Base-by-base conservation (phyloP, 202 grass and related monocot genomes). In the Digitaria exilis region DNA sequence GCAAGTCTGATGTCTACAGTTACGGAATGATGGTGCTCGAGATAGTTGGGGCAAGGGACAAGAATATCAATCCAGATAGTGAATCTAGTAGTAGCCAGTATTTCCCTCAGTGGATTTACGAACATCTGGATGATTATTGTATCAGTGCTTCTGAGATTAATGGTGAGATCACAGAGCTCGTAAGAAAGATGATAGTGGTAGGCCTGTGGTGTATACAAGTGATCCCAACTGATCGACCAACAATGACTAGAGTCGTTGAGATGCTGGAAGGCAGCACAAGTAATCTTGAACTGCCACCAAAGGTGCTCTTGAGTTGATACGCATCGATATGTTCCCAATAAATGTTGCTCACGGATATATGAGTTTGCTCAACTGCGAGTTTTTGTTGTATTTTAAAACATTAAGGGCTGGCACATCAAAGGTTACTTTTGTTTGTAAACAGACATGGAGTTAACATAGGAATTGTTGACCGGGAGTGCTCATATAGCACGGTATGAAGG, bases 21-120 rank as follows among this genome's bases (percentile, higher is more conserved):
- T 86, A 86, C 35, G 91, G 87, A 75, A 92, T 90, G 91, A 85
- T 92, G 84, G 13, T 92, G 1, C 75, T 92, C 17, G 90, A 89
- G 74, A 92, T 92, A 77, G 87, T 82, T 62, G 87, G 90, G 15
- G 87, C 80, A 79, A 89, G 83, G 41, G 78, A 86, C 1, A 90
- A 30, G 4, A 87, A 93, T 51, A 58, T 52, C 4, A 62, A 64
- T 67, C 19, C 7, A 29, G 28, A 37, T 13, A 84, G 5, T 69
- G 84, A 82, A 63, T 61, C 69, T 21, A 39, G 37, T 39, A 82
- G 45, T 21, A 90, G 81, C 56, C 81, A 93, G 41, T 90, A 93
- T 85, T 93, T 87, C 50, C 87, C 84, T 17, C 65, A 87, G 0
- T 92, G 90, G 90, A 70, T 92, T 75, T 92, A 89, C 63, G 90